Base-by-base conservation (phyloP, 768 basidiomycete genomes). In the Glaciozyma martinii region DNA sequence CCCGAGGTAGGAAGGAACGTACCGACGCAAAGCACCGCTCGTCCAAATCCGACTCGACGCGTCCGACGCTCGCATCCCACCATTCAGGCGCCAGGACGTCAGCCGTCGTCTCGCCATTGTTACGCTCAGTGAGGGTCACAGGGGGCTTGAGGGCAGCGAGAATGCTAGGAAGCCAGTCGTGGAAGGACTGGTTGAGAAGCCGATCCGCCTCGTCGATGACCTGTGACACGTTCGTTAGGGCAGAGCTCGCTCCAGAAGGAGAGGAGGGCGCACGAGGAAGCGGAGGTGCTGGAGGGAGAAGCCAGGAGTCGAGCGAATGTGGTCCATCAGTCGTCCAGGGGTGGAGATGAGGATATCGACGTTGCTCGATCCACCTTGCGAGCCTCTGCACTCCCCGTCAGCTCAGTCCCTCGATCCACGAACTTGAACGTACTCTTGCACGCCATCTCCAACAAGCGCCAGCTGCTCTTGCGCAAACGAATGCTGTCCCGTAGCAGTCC, bases 121-220 rank as follows among this genome's bases (percentile, higher is more conserved):
- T 19, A 2, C 9, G 56, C 5, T 29, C 37, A 21, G 23, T 18
- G 8, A 19, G n/a, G 6, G 43, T 27, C 40, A 62, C 63, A 80
- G 68, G 75, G 12, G 81, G 79, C 44, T 78, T 82, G 15, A 85
- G 87, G 10, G 89, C 90, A n/a, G 82, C 78, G 12, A 95, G 79
- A 5, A 98, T 88, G 72, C 85, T 85, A 9, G 83, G 82, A 4
- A 98, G 79, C 94, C 93, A 99, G 74, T 90, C 89, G 76, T 98
- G 92, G 78, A 95, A 98, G 1, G 90, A 90, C 75, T 97, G 92
- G 15, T 88, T 87, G 13, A 99, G 81, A 0, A 99, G 81, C n/a
- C 92, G 84, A 74, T 99, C 95, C 0, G 95, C 95, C 78, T 99
- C 95, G 76, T 99, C 95, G 62, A 99, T 90, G 33, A 98, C 86